Evolutionary conservation across 768 basidiomycete species (phyloP).

Genomic region (Punctularia strigosozonata): DNA sequence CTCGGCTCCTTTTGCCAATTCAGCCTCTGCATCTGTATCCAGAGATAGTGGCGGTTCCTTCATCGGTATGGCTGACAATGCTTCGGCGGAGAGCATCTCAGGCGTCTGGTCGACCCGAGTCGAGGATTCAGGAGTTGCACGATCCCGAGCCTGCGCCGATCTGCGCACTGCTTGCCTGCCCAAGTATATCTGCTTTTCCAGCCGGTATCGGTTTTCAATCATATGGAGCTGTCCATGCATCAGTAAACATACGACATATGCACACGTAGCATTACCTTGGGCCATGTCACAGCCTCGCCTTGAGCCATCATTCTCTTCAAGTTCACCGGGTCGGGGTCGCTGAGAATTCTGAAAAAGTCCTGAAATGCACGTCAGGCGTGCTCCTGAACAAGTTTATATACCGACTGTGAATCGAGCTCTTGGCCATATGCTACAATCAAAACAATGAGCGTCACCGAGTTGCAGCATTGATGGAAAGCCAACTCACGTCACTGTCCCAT

Average conservation of each 20-base stretch:
- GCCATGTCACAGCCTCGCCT: slow-evolving; percentile 92
- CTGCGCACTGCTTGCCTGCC: slow-evolving; percentile 67
- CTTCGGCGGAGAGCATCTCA: slow-evolving; percentile 1
- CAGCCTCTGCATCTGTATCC: slow-evolving; percentile 72
- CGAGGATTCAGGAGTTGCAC: slow-evolving; percentile 17
- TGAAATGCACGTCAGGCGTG: slow-evolving; percentile 15
- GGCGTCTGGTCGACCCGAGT: slow-evolving; percentile 5
- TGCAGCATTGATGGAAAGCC: background rate
- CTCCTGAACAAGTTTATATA: background rate
- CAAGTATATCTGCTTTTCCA: slow-evolving; percentile 74
- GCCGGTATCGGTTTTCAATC: slow-evolving; percentile 78
- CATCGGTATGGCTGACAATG: slow-evolving; percentile 20
- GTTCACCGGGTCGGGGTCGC: slow-evolving; percentile 72
- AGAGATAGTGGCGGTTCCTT: slow-evolving; percentile 52
- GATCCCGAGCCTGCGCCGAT: slow-evolving; percentile 26
- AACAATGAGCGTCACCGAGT: background rate
- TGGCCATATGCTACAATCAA: slow-evolving; percentile 58
- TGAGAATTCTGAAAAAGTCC: slow-evolving; percentile 80
- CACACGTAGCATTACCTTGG: slow-evolving; percentile 46
- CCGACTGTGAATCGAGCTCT: slow-evolving; percentile 62
- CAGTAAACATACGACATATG: background rate
- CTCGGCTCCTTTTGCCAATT: slow-evolving; percentile 45
- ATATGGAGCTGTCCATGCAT: slow-evolving; percentile 60
- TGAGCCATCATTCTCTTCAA: slow-evolving; percentile 79
- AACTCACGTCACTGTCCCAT: slow-evolving; percentile 75